Base-by-base conservation (phyloP, 129 eudicot species). In the Oenanthe sinensis region DNA sequence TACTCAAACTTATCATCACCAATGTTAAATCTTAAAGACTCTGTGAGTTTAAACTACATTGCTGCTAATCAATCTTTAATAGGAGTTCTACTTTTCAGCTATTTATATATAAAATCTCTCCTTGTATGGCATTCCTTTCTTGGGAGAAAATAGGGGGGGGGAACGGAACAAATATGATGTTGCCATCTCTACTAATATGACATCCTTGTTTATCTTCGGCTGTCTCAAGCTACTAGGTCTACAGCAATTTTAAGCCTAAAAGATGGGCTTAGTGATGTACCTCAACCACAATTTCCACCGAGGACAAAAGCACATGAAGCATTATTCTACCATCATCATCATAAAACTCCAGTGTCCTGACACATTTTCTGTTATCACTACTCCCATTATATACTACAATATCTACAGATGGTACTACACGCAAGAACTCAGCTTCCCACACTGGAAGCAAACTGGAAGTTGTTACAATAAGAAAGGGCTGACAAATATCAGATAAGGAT, bases 391-490 rank as follows among this genome's bases (percentile, higher is more conserved):
- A 92, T 58, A 92, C 83, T 67, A 86, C 82, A 13, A 83, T 69
- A 78, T 87, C 80, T 16, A 87, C 78, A 48, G 85, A 83, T 71
- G 86, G 71, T 42, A 81, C 86, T 82, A 88, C 47, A 15, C 75
- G 86, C 40, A 33, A 67, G 70, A 92, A 86, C 82, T 86, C 91
- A 82, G 89, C 85, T 83, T 89, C 97, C 97, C 97, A 92, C 74
- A 20, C 82, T 65, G 87, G 82, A 45, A 85, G 75, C 46, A 84
- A 76, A 54, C 63, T 67, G 45, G 83, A 62, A 54, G 82, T 73
- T 42, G 91, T 58, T 46, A 88, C 78, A 17, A 92, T 78, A n/a
- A 92, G 89, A 81, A 92, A 85, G 82, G 97, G 95, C 75, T 67
- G 83, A 78, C 55, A 74, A 26, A 75, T 80, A 80, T 82, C 77